These are phyloP conservation scores for Periglandula ipomoeae DNA, from an alignment of 2,329 filamentous ascomycete species.

Conservation along the genomic window DNA sequence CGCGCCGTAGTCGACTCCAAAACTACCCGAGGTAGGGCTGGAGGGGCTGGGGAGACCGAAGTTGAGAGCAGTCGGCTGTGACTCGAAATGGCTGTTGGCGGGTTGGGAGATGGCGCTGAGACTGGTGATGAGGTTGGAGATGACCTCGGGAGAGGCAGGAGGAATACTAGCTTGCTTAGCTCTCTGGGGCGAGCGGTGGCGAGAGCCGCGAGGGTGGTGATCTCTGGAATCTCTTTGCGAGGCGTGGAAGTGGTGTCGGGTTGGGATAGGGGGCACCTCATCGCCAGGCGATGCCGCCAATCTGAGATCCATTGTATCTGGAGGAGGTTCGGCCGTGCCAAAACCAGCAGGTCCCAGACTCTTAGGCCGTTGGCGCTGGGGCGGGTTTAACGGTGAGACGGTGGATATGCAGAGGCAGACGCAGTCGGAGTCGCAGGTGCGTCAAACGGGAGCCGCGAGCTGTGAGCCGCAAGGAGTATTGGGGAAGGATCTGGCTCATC, in stretches of 20 bases:
- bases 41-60: constrained; percentile 30
- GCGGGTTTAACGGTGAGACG: neutral
- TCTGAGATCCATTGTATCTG: constrained; percentile 17
- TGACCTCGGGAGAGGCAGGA: constrained; percentile 58
- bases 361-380: neutral
- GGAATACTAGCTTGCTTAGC: constrained; percentile 15
- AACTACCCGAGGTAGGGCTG: constrained; percentile 37
- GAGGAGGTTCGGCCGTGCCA: neutral
- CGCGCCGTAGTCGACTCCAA: constrained; percentile 66
- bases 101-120: constrained; percentile 60
- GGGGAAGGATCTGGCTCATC: neutral
- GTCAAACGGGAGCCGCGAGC: neutral
- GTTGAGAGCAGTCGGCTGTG: constrained; percentile 33
- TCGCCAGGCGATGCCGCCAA: constrained; percentile 5
- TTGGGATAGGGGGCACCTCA: constrained; percentile 23
- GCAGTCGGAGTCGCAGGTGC: no score
- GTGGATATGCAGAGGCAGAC: neutral
- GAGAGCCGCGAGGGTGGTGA: constrained; percentile 7
- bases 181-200: constrained; percentile 9
- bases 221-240: constrained; percentile 1
- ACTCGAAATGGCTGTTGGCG: constrained; percentile 61
- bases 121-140: constrained; percentile 60
- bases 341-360: neutral
- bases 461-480: neutral
- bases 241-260: constrained; percentile 11